Evolutionary conservation across 495 filamentous ascomycete genomes (phyloP).

Genomic region (Penicillium canariense): DNA sequence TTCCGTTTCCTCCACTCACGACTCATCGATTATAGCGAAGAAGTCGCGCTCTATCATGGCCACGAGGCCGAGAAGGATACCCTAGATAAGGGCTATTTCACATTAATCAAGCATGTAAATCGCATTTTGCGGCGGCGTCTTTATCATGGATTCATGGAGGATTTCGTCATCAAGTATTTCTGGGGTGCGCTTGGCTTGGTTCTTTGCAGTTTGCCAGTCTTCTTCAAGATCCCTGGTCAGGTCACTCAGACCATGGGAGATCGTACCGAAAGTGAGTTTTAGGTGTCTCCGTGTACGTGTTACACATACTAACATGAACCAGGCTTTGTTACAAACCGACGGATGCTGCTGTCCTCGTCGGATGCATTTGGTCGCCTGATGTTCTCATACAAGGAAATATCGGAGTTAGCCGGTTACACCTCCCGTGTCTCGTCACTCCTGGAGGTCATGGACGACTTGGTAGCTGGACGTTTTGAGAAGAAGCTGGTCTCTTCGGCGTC

Average conservation of each 20-base stretch:
- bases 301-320: slow-evolving; percentile 8
- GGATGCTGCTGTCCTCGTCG: slow-evolving; percentile 85
- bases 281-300: not conserved
- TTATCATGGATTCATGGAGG: slow-evolving; percentile 97
- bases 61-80: slow-evolving; percentile 97
- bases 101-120: slow-evolving; percentile 97
- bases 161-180: slow-evolving; percentile 98
- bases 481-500: slow-evolving; percentile 87
- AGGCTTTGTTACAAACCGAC: slow-evolving; percentile 89
- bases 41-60: slow-evolving; percentile 87
- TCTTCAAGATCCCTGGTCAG: slow-evolving; percentile 84
- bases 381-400: slow-evolving; percentile 98
- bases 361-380: slow-evolving; percentile 96
- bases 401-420: slow-evolving; percentile 92
- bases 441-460: slow-evolving; percentile 91
- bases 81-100: slow-evolving; percentile 97
- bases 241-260: slow-evolving; percentile 77
- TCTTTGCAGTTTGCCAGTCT: slow-evolving; percentile 94
- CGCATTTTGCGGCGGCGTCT: slow-evolving; percentile 84
- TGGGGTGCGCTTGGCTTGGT: slow-evolving; percentile 93
- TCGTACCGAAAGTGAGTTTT: slow-evolving; percentile 73
- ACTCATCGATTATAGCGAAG: slow-evolving; percentile 92
- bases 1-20: slow-evolving; percentile 94
- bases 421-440: slow-evolving; percentile 84
- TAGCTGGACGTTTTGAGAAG: slow-evolving; percentile 88